A percentile compares a stretch with the other conserved stretches of the same genome.
Evolutionary conservation across 2,329 filamentous ascomycete species (phyloP).

Genomic region (Neofusicoccum cordaticola): DNA sequence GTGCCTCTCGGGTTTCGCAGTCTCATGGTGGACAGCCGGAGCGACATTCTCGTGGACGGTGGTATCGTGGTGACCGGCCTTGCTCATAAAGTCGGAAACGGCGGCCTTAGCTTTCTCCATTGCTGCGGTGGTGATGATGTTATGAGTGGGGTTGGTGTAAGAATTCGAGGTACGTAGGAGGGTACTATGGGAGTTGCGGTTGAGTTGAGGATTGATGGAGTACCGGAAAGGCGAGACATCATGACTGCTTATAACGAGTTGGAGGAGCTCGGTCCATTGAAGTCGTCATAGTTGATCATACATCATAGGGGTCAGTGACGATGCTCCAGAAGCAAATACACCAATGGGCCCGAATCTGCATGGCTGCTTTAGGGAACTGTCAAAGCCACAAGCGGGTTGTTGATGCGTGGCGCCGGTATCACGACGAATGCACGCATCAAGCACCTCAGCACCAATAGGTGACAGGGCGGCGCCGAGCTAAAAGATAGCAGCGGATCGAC

Average conservation of each 20-base stretch:
- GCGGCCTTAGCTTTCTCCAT: constrained; percentile 67
- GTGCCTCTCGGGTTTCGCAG: constrained; percentile 58
- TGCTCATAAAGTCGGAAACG: constrained; percentile 58
- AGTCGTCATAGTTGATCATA: neutral
- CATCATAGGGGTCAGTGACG: neutral
- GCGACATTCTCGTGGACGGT: constrained; percentile 65
- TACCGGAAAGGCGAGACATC: neutral
- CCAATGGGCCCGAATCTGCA: neutral
- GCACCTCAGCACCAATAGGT: neutral
- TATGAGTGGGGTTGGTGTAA: neutral
- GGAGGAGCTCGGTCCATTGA: neutral
- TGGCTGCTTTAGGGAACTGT: neutral
- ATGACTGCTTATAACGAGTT: neutral
- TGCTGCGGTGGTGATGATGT: constrained; percentile 23
- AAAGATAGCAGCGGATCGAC: neutral
- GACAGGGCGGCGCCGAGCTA: neutral
- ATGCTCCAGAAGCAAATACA: neutral
- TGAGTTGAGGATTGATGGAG: neutral
- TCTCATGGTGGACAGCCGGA: constrained; percentile 60
- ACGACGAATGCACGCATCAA: neutral
- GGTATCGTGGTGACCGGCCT: constrained; percentile 64
- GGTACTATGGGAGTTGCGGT: neutral
- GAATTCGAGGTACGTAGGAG: neutral
- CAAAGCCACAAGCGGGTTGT: neutral
- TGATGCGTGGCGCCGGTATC: neutral